phyloP scores from a whole-genome alignment of 1,139 yeast genomes.

The Casaregolazyma suthepensis region DNA sequence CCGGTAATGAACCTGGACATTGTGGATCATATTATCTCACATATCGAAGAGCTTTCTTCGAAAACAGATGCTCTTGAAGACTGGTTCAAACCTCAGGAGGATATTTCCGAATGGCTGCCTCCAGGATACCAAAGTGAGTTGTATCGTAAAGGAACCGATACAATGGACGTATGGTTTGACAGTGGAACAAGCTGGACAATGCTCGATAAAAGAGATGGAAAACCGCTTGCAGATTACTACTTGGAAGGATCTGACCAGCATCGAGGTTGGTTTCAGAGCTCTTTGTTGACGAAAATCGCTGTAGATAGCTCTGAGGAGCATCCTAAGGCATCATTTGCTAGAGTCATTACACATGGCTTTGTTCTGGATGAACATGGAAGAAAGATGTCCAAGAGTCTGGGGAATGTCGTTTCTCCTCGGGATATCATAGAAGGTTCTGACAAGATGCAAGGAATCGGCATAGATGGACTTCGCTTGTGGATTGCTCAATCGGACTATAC shows the following conservation, averaged over 20 bases:
- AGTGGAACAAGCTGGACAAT: constrained; percentile 92
- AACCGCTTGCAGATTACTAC: constrained; percentile 59
- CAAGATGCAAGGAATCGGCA: constrained; percentile 61
- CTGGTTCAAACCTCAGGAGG: constrained; percentile 53
- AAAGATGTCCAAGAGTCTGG: constrained; percentile 92
- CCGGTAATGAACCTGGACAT: constrained; percentile 50
- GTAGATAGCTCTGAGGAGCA: constrained; percentile 22
- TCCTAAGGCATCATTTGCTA: constrained; percentile 57
- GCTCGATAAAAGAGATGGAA: constrained; percentile 39
- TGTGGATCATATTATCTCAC: constrained; percentile 49
- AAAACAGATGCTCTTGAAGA: constrained; percentile 27
- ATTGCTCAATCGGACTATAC: constrained; percentile 86
- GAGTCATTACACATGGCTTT: constrained; percentile 88
- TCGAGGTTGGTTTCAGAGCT: constrained; percentile 98
- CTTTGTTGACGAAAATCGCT: constrained; percentile 72
- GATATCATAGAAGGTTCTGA: constrained; percentile 55
- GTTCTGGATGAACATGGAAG: constrained; percentile 77
- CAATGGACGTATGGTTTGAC: constrained; percentile 99
- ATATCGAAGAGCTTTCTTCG: constrained; percentile 37
- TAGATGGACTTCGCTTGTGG: constrained; percentile 89
- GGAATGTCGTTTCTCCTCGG: constrained; percentile 68
- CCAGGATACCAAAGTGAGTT: constrained; percentile 31
- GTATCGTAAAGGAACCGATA: constrained; percentile 68
- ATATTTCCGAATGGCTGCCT: constrained; percentile 72
- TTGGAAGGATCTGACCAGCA: constrained; percentile 97